Conservation (phyloP, 371 early-diverging fungal genomes). For the Mucor velutinosus region DNA sequence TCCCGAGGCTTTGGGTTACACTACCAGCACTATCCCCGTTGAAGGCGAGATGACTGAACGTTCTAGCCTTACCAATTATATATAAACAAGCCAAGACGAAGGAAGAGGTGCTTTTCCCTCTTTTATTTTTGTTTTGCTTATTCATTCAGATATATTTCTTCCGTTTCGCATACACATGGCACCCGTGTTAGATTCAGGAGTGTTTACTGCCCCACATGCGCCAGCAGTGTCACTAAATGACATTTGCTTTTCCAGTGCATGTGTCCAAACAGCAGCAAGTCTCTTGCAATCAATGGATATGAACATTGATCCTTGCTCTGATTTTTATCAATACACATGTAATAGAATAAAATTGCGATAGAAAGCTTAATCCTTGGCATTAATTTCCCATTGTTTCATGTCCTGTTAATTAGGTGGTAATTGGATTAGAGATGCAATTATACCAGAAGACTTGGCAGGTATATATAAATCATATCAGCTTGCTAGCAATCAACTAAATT, state of each 20-base stretch:
- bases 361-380: neutral
- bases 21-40: neutral
- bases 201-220: neutral
- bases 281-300: conserved; percentile 29
- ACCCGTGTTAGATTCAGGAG: neutral
- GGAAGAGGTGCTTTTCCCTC: neutral
- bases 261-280: conserved; percentile 44
- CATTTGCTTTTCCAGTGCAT: conserved; percentile 43
- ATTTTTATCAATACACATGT: conserved; percentile 60
- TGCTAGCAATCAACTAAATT: neutral
- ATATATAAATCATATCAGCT: conserved; percentile 7
- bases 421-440: conserved; percentile 40
- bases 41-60: conserved; percentile 9
- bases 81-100: neutral
- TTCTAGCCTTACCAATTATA: conserved; percentile 11
- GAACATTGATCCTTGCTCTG: conserved; percentile 45
- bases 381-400: neutral
- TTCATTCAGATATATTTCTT: conserved; percentile 2
- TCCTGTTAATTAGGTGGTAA: conserved; percentile 44
- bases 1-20: neutral
- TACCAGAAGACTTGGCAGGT: conserved; percentile 54
- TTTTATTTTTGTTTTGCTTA: neutral
- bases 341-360: neutral
- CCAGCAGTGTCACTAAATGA: neutral
- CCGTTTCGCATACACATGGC: conserved; percentile 7